Percentiles rank a stretch among this genome's conserved stretches.
Evolutionary conservation across 2,329 filamentous ascomycete genomes (phyloP).

Genomic region (Plectosphaerella plurivora): DNA sequence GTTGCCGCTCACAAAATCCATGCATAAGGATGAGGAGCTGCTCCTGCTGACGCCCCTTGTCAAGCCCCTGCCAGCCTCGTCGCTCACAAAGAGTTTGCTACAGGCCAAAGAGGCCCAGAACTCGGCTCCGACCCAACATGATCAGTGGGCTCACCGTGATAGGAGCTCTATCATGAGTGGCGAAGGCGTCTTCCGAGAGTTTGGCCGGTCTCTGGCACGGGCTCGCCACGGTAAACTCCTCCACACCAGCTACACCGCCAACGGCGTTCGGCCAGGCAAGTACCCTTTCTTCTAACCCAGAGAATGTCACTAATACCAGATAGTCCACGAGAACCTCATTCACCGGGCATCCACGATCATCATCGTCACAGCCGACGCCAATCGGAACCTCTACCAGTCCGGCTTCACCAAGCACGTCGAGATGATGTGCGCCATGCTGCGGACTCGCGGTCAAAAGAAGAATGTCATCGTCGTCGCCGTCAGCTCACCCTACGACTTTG

Average conservation of each 20-base stretch:
- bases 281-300: background rate
- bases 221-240: conserved; percentile 81
- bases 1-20: conserved; percentile 74
- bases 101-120: conserved; percentile 42
- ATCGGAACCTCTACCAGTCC: conserved; percentile 87
- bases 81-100: conserved; percentile 67
- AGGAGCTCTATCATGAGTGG: conserved; percentile 75
- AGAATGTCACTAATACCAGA: background rate
- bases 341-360: conserved; percentile 84
- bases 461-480: conserved; percentile 87
- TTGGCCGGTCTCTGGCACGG: conserved; percentile 82
- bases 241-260: conserved; percentile 93
- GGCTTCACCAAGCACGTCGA: conserved; percentile 95
- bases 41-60: conserved; percentile 83
- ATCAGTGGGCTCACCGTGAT: conserved; percentile 55
- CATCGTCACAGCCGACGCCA: conserved; percentile 88
- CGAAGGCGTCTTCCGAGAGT: conserved; percentile 85
- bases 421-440: conserved; percentile 87
- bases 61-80: conserved; percentile 87
- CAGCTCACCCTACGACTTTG: conserved; percentile 95
- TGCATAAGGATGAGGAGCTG: conserved; percentile 84
- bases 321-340: conserved; percentile 86
- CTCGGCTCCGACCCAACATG: conserved; percentile 36
- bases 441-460: conserved; percentile 75
- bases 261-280: conserved; percentile 73